phyloP scores from a whole-genome alignment of 495 filamentous ascomycete genomes.

The Cercophora newfieldiana region DNA sequence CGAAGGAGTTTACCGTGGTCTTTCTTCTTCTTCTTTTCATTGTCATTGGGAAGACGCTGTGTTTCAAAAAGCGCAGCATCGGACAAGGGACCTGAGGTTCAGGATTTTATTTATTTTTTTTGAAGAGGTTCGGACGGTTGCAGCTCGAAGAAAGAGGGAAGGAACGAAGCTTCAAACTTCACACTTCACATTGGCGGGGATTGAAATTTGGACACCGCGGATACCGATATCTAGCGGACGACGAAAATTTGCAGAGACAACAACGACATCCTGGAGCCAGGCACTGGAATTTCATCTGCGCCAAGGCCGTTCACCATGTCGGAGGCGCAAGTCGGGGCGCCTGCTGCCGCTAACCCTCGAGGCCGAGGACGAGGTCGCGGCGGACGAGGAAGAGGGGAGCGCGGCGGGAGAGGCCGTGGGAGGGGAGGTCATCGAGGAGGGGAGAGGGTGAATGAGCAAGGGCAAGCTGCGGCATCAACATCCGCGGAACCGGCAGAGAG shows the following conservation, averaged over 20 bases:
- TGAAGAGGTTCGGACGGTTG: neutral
- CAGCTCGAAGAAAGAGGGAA: neutral
- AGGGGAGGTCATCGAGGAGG: conserved; percentile 22
- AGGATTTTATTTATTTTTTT: neutral
- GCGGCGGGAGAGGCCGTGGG: conserved; percentile 36
- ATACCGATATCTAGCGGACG: too few species aligned
- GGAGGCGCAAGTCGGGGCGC: neutral
- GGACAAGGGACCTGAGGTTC: too few species aligned
- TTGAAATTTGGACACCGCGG: too few species aligned
- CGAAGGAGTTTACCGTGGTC: too few species aligned
- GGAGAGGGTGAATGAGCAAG: neutral
- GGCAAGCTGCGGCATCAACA: neutral
- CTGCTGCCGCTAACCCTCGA: neutral
- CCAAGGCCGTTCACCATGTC: conserved; percentile 6
- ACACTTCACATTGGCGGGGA: neutral
- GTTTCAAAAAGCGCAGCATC: conserved; percentile 60
- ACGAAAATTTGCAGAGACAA: neutral
- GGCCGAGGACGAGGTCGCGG: conserved; percentile 7
- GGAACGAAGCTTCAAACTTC: neutral
- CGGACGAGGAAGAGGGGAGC: conserved; percentile 35
- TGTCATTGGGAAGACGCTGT: conserved; percentile 50
- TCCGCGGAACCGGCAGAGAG: neutral
- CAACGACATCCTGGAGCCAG: neutral
- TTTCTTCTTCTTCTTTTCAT: neutral
- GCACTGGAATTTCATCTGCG: neutral